Base-by-base conservation (phyloP, 192 early-diverging fungal species). In the Helicostylum pulchrum region DNA sequence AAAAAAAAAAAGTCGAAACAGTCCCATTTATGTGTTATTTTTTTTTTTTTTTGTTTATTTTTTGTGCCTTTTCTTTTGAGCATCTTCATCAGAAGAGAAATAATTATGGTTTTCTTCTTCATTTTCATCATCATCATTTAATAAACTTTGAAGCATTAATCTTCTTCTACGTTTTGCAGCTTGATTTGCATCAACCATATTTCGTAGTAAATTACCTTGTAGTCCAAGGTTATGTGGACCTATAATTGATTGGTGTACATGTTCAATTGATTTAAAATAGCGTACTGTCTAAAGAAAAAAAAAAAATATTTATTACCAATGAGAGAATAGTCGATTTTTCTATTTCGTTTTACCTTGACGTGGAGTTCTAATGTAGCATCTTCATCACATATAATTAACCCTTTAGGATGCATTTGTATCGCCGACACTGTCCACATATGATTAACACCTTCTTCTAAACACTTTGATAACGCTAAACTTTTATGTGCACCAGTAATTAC, bases 381-480 rank as follows among this genome's bases (percentile, higher is more conserved):
- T 67, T 94, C 92, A 70, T 94, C 92, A 67, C 92, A 94, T 21
- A 91, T 89, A 70, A 94, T 87, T 71, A 94, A 81, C 10, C 87
- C 87, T 69, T 86, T 86, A 17, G 90, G 87, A 63, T 94, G 92
- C 43, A 88, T 76, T 77, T 94, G 92, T 69, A 94, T 89, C 34
- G 90, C 90, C 31, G 88, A 91, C 36, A 94, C 90, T 21, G 90
- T 91, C 88, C 88, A 93, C 90, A 93, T 93, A 77, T 92, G 90
- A 80, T 93, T 93, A 49, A 93, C 87, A 21, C 90, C 87, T 66
- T 86, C 85, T 68, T 66, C 65, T 34, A 74, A 59, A 20, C 70
- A 71, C 42, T 67, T 67, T 49, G 64, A 53, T 15, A 77, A 49
- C 9, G 65, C 68, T 44, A 70, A 46, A 46, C 60, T 88, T 74